These are phyloP conservation scores for Rutstroemia sydowiana DNA, from an alignment of 2,329 filamentous ascomycete species.

Conservation along the genomic window DNA sequence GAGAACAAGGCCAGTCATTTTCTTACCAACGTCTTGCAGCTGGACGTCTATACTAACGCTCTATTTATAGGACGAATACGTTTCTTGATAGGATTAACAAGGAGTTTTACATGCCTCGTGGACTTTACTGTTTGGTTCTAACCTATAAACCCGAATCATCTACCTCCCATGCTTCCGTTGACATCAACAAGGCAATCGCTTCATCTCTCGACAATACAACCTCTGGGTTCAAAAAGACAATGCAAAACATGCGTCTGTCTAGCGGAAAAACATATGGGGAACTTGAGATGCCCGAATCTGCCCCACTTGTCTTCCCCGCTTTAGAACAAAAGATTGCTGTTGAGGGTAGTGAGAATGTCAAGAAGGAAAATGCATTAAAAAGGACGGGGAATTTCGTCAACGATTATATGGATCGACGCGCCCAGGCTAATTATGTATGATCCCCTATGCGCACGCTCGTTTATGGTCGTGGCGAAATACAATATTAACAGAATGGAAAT, in stretches of 20 bases:
- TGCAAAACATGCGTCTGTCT: conserved; percentile 30
- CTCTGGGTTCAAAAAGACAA: conserved; percentile 19
- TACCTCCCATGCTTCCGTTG: conserved; percentile 20
- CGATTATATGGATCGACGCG: conserved; percentile 23
- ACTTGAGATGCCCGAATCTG: conserved; percentile 33
- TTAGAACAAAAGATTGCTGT: conserved; percentile 28
- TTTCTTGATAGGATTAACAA: conserved; percentile 51
- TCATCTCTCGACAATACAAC: conserved; percentile 28
- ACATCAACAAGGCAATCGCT: conserved; percentile 32
- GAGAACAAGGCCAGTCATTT: conserved; percentile 15
- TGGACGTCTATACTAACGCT: conserved; percentile 6
- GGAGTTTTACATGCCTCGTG: conserved; percentile 48
- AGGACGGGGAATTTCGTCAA: conserved; percentile 31
- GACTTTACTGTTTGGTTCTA: conserved; percentile 48
- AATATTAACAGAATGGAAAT: neutral
- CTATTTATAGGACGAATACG: conserved; percentile 33
- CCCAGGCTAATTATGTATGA: conserved; percentile 33
- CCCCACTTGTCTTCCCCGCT: conserved; percentile 34
- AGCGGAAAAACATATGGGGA: conserved; percentile 34
- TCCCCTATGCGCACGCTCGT: neutral
- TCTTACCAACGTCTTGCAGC: too few species aligned
- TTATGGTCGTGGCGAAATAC: neutral
- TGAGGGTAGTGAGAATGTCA: conserved; percentile 16
- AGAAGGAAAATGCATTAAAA: conserved; percentile 29
- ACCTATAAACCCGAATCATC: conserved; percentile 40